These are phyloP conservation scores for Hanseniaspora mollemarum DNA, from an alignment of 805 yeast species.

Conservation along the genomic window DNA sequence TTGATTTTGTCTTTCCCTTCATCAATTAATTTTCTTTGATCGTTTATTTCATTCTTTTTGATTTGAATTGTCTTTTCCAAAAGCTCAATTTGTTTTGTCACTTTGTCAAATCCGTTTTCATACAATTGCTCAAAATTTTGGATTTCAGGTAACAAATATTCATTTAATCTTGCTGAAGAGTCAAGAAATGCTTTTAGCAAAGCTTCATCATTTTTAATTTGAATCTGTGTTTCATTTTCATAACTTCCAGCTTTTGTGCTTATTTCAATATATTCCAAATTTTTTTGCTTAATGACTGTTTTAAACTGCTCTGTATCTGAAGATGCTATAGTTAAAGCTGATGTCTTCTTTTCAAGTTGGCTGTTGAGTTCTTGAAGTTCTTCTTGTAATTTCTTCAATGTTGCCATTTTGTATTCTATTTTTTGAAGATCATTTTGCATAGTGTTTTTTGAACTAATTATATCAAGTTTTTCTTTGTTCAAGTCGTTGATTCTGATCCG, in stretches of 20 bases:
- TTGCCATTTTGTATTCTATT: background rate
- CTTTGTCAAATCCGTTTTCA: conserved; percentile 17
- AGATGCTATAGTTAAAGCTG: background rate
- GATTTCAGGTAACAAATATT: conserved; percentile 16
- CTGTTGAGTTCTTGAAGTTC: conserved; percentile 24
- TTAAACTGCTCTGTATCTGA: background rate
- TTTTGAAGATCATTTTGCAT: background rate
- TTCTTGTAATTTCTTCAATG: conserved; percentile 24
- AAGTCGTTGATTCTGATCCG: background rate
- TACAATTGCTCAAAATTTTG: conserved; percentile 19
- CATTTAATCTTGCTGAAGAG: conserved; percentile 6
- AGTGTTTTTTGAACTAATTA: background rate
- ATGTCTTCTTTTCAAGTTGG: background rate
- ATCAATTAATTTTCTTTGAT: conserved; percentile 25
- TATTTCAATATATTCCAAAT: background rate
- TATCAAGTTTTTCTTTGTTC: background rate
- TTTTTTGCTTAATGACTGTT: background rate
- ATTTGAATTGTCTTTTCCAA: conserved; percentile 1
- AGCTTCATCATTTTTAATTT: conserved; percentile 18
- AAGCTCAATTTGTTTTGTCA: conserved; percentile 21
- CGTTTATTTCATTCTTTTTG: conserved; percentile 19
- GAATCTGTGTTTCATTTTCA: no score
- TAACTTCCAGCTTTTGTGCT: background rate
- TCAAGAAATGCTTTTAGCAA: background rate
- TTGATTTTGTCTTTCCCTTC: conserved; percentile 34